A percentile compares a stretch with the other conserved stretches of the same genome.
These are phyloP conservation scores for Aspergillus sp. DNA, from an alignment of 2,329 filamentous ascomycete genomes.

Conservation along the genomic window DNA sequence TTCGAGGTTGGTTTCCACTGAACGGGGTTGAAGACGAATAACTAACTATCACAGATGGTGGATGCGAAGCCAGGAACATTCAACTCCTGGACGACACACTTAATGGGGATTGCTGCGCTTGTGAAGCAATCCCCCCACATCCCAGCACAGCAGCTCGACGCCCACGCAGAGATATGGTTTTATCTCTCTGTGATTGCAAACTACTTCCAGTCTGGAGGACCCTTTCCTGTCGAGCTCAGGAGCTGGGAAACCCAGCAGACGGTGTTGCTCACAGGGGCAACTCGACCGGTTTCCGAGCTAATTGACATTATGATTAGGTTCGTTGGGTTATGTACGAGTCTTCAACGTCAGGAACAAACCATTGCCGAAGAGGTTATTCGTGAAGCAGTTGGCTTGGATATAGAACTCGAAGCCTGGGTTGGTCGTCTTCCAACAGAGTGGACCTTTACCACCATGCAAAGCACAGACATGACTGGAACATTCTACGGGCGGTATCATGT, in stretches of 20 bases:
- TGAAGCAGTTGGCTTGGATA: constrained; percentile 15
- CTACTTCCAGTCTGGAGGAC: constrained; percentile 17
- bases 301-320: constrained; percentile 23
- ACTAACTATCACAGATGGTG: constrained; percentile 18
- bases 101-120: constrained; percentile 22
- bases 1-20: constrained; percentile 20
- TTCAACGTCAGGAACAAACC: neutral
- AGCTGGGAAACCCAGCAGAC: constrained; percentile 14
- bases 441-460: constrained; percentile 13
- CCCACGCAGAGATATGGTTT: constrained; percentile 7
- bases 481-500: constrained; percentile 23
- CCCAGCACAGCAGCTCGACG: neutral
- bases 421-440: constrained; percentile 17
- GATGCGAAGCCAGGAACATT: constrained; percentile 15
- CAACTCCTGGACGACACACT: constrained; percentile 22
- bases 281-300: constrained; percentile 13
- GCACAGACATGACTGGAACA: constrained; percentile 10
- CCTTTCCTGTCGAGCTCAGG: constrained; percentile 12
- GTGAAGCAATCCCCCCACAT: constrained; percentile 10
- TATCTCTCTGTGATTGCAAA: constrained; percentile 17
- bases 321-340: constrained; percentile 10
- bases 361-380: constrained; percentile 2
- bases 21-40: neutral
- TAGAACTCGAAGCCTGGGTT: constrained; percentile 21
- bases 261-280: neutral